A percentile compares a stretch with the other conserved stretches of the same genome.
Conservation (phyloP, 2,329 filamentous ascomycete species). For the Beauveria pseudobassiana region DNA sequence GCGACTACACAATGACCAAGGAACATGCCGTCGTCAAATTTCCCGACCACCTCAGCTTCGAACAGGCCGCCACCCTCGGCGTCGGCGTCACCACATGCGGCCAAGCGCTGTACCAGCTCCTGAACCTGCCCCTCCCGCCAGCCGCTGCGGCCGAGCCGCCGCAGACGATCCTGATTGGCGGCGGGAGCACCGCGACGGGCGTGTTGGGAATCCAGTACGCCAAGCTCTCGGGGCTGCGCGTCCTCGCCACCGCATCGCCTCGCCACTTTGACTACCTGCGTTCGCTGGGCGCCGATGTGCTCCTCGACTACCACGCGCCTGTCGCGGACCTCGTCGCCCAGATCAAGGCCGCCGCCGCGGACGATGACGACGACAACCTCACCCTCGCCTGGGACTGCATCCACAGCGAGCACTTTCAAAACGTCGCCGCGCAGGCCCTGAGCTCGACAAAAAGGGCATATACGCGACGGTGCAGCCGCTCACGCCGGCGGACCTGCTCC, state of each 20-base stretch:
- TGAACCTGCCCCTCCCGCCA: slow-evolving; percentile 39
- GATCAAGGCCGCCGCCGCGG: background rate
- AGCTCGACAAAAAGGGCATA: background rate
- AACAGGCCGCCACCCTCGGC: slow-evolving; percentile 37
- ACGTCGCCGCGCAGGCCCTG: background rate
- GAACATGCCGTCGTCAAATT: slow-evolving; percentile 35
- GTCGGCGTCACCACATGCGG: slow-evolving; percentile 35
- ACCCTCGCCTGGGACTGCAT: slow-evolving; percentile 10
- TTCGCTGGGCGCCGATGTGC: slow-evolving; percentile 35
- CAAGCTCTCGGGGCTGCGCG: slow-evolving; percentile 31
- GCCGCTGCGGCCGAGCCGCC: slow-evolving; percentile 25
- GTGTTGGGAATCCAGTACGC: slow-evolving; percentile 42
- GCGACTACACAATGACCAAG: slow-evolving; percentile 30
- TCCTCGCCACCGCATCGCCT: slow-evolving; percentile 33
- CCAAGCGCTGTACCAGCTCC: slow-evolving; percentile 39
- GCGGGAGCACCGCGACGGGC: slow-evolving; percentile 47
- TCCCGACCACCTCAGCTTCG: slow-evolving; percentile 37
- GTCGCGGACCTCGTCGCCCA: background rate
- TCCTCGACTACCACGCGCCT: slow-evolving; percentile 36
- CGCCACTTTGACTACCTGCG: slow-evolving; percentile 28
- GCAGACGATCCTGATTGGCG: slow-evolving; percentile 34
- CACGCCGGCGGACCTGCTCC: background rate
- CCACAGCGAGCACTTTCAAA: slow-evolving; percentile 4
- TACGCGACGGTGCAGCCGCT: slow-evolving; percentile 5
- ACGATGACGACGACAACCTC: background rate